These are phyloP conservation scores for Hirsutella rhossiliensis DNA, from an alignment of 2,329 filamentous ascomycete species.

Conservation along the genomic window DNA sequence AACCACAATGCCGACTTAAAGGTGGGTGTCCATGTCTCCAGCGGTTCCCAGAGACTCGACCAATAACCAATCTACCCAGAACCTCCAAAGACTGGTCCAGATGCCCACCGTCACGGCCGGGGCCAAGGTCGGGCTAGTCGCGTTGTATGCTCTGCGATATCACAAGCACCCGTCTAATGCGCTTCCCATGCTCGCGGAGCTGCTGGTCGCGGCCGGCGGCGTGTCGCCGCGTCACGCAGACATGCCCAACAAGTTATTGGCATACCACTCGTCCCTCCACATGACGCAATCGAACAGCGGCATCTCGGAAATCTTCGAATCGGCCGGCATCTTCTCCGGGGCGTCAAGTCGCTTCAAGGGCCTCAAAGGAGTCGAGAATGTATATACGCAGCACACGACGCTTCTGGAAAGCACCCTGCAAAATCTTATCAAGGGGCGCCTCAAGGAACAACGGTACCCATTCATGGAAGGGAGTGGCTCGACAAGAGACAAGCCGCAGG, in stretches of 20 bases:
- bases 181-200: conserved; percentile 72
- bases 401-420: conserved; percentile 78
- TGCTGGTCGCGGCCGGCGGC: conserved; percentile 73
- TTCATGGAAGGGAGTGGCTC: conserved; percentile 82
- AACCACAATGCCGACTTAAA: conserved; percentile 88
- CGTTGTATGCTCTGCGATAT: conserved; percentile 91
- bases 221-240: conserved; percentile 65
- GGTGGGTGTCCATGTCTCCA: conserved; percentile 31
- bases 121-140: conserved; percentile 80
- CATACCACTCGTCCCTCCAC: conserved; percentile 80
- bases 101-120: conserved; percentile 63
- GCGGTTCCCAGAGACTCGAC: not conserved
- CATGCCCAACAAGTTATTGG: conserved; percentile 69
- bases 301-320: conserved; percentile 86
- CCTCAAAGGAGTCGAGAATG: conserved; percentile 93
- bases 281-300: conserved; percentile 62
- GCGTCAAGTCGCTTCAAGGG: conserved; percentile 85
- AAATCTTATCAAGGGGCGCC: conserved; percentile 80
- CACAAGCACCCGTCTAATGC: conserved; percentile 76
- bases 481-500: conserved; percentile 90
- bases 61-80: conserved; percentile 30
- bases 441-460: conserved; percentile 80
- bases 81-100: conserved; percentile 76
- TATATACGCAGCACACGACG: conserved; percentile 95
- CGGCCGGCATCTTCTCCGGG: conserved; percentile 79